Evolutionary conservation across 2,329 filamentous ascomycete genomes (phyloP), one percentile per base, ranked within the genome.

Genomic region (Pseudogymnoascus sp.): DNA sequence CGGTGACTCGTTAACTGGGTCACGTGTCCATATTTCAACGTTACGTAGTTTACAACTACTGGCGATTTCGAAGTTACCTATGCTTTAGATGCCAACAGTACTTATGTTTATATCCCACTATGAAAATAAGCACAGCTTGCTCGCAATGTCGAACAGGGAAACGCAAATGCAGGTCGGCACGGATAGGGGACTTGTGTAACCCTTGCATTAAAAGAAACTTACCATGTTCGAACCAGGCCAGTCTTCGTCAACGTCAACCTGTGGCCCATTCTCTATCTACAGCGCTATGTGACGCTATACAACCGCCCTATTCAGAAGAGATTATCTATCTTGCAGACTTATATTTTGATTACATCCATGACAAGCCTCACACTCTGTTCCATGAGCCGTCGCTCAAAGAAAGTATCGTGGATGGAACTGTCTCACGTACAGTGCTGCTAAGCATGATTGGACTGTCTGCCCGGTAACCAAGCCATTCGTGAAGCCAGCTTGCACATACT

Each of bases 321-420:
- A 16, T 7, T 39, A 39, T 39, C 8, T 39, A 39, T 39, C 62
- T 70, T 8, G 63, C 68, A 14, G 65, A 69, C 16, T 64, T 70
- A 7, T 71, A 71, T 45, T 64, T 70, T 49, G 60, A 62, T 16
- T 67, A 64, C 42, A 67, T 70, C 9, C 67, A 70, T 52, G 66
- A 70, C 59, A 69, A 70, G 45, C 66, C 69, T 9, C 69, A 70
- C 62, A 64, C 62, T 9, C 41, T 70, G 5, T 71, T 71, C 59
- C 69, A 70, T 49, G 66, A 68, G 62, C 66, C 69, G 8, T 64
- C 68, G 5, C 64, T 70, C n/a, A 67, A 61, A 41, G 16, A 9
- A 12, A 62, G 49, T n/a, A 65, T 67, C 5, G 25, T 49, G 2
- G 41, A 65, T 36, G 66, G 67, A 2, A 66, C 67, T 3, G 39